Base-by-base conservation (phyloP, 805 yeast genomes). In the Priceomyces haplophilus region DNA sequence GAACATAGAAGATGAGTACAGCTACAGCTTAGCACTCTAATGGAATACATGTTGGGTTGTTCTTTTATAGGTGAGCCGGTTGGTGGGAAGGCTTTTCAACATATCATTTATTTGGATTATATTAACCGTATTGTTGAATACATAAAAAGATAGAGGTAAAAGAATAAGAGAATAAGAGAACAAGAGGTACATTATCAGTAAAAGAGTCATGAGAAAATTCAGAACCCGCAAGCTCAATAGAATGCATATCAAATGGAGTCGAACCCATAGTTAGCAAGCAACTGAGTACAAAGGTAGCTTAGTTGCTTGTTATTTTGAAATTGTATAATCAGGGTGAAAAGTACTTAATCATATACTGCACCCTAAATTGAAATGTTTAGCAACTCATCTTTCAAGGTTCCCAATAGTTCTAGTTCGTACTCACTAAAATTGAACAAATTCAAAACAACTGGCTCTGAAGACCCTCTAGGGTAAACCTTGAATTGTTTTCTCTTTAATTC, bases 1-100 rank as follows among this genome's bases (percentile, higher is more conserved):
- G 61, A 93, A 89, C 61, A 83, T 89, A 45, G 97, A 93, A 62
- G 98, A 93, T 58, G 98, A 91, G 64, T 91, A 90, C 65, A 85
- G 95, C 49, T 91, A 93, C 61, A 85, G 96, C 36, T 77, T 90
- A 60, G 89, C 95, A 23, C 69, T 88, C 53, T 87, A 68, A 60
- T 13, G 16, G n/a, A n/a, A n/a, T 12, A n/a, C n/a, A n/a, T n/a
- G n/a, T n/a, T n/a, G n/a, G n/a, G n/a, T n/a, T 27, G 15, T 27
- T 12, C 31, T 27, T 27, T 5, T 34, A 34, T 19, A 27, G 31
- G 31, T 27, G 8, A 27, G n/a, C 7, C 31, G 4, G 5, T 10
- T 27, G n/a, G 15, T 11, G 20, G 25, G 10, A 13, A 34, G 11
- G 13, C 8, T 34, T n/a, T 16, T 27, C n/a, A 12, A 27, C 31